Conservation (phyloP, 768 basidiomycete genomes). For the Favolaschia claudopus region DNA sequence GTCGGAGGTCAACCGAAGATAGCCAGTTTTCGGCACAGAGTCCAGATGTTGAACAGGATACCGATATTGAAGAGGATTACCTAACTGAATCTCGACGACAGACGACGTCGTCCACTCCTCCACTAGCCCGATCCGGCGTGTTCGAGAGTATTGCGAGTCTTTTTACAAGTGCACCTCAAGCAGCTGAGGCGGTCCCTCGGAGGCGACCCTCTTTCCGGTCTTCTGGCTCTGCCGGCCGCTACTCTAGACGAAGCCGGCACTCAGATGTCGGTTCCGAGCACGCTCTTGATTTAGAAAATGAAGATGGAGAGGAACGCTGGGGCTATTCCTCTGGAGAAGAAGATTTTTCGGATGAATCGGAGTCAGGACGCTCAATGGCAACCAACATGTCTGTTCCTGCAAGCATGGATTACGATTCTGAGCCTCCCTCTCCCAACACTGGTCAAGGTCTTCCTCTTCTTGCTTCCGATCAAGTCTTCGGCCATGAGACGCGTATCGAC, state of each 20-base stretch:
- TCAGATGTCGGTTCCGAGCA: conserved; percentile 69
- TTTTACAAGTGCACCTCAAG: conserved; percentile 59
- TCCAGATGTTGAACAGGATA: conserved; percentile 44
- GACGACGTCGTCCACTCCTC: conserved; percentile 44
- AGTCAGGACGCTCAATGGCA: conserved; percentile 39
- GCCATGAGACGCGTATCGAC: conserved; percentile 83
- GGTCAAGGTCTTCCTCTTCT: conserved; percentile 70
- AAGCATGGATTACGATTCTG: conserved; percentile 77
- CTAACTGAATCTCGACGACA: conserved; percentile 30
- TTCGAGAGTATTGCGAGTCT: conserved; percentile 76
- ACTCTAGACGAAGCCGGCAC: conserved; percentile 59
- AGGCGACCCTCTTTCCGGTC: conserved; percentile 66
- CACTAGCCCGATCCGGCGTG: conserved; percentile 48
- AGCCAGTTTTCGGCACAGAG: conserved; percentile 53
- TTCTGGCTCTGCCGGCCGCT: conserved; percentile 55
- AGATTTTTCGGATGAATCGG: conserved; percentile 54
- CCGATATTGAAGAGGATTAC: conserved; percentile 31
- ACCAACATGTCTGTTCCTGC: conserved; percentile 58
- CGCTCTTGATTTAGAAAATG: conserved; percentile 61
- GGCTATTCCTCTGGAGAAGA: conserved; percentile 92
- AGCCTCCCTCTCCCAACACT: conserved; percentile 66
- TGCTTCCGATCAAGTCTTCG: conserved; percentile 80
- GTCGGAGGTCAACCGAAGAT: conserved; percentile 55
- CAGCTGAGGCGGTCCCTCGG: conserved; percentile 44
- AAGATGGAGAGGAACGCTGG: conserved; percentile 77